Evolutionary conservation across 768 basidiomycete genomes (phyloP).

Genomic region (Kwoniella sp.): DNA sequence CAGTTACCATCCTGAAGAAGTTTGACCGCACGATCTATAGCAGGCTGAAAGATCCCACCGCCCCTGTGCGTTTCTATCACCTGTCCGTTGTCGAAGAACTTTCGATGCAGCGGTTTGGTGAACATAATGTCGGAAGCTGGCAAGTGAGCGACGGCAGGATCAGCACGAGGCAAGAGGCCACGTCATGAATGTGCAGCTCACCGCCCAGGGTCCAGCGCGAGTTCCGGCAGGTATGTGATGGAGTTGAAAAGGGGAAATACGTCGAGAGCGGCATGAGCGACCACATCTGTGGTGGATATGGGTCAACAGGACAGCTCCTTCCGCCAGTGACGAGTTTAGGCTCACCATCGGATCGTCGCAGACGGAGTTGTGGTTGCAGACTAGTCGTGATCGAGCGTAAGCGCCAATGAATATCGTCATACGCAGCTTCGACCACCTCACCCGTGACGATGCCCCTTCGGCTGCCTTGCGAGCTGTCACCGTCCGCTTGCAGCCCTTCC

Average conservation of each 20-base stretch:
- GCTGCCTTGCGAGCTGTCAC: conserved; percentile 58
- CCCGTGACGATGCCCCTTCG: conserved; percentile 39
- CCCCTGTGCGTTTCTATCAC: conserved; percentile 89
- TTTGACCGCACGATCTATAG: conserved; percentile 75
- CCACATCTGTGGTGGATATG: conserved; percentile 81
- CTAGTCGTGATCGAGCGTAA: conserved; percentile 51
- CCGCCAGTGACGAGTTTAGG: neutral
- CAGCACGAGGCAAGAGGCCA: neutral
- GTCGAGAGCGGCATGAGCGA: conserved; percentile 56
- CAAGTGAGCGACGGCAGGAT: neutral
- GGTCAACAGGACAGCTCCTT: neutral
- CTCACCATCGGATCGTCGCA: conserved; percentile 48
- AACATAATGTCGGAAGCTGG: conserved; percentile 72
- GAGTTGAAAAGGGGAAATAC: conserved; percentile 35
- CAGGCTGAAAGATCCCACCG: conserved; percentile 79
- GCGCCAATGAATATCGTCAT: neutral
- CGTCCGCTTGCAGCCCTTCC: conserved; percentile 58
- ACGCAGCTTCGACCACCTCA: conserved; percentile 6
- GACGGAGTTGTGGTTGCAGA: conserved; percentile 93
- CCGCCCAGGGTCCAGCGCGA: conserved; percentile 77
- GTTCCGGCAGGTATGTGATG: conserved; percentile 48
- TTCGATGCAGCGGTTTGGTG: conserved; percentile 82
- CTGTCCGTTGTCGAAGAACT: conserved; percentile 84
- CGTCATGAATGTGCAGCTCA: conserved; percentile 10
- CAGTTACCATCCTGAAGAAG: conserved; percentile 77